Evolutionary conservation across 1,284 basidiomycete genomes (phyloP), one percentile per base, ranked within the genome.

Genomic region (Paramarasmius palmivorus): DNA sequence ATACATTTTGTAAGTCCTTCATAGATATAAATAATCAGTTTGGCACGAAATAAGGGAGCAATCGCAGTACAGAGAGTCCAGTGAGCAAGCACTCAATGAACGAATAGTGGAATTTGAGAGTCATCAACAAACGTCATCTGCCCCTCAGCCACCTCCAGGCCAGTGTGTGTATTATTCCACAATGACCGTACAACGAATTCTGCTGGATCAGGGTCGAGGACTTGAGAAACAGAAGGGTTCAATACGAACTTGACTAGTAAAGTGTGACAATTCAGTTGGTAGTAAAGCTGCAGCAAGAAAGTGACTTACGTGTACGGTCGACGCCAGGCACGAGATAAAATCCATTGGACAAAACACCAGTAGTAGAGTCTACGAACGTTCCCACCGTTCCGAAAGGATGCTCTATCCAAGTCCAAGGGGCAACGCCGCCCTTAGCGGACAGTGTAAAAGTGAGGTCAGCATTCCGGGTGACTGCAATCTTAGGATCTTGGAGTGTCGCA

Each of bases 371-470:
- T 29, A 77, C 67, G 61, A 84, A 85, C 47, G 76, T 71, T 1
- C 83, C 83, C 2, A 83, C 65, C 0, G 78, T 82, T 14, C 77
- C 77, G 0, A 70, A 66, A 0, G 81, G 81, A 63, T 84, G 82
- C 52, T 84, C 81, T 3, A 86, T 63, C 79, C 79, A 85, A 2
- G 82, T 76, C 76, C 78, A 84, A 4, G 75, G 71, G 1, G 78
- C 80, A 4, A 84, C 82, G 2, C 79, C 81, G 6, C 78, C 76
- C 48, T 68, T 65, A 3, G 79, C 79, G 3, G 80, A 81, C 3
- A 84, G 63, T 3, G 74, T 78, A 61, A 84, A 82, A 0, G 74
- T 77, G 45, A 79, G 59, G 55, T 76, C 60, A 0, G 63, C 50
- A 3, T 61, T 57, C 4, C 63, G 57, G 0, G 61, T 69, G 2